Base-by-base conservation (phyloP, 257 asterid species). In the Apocynum venetum region DNA sequence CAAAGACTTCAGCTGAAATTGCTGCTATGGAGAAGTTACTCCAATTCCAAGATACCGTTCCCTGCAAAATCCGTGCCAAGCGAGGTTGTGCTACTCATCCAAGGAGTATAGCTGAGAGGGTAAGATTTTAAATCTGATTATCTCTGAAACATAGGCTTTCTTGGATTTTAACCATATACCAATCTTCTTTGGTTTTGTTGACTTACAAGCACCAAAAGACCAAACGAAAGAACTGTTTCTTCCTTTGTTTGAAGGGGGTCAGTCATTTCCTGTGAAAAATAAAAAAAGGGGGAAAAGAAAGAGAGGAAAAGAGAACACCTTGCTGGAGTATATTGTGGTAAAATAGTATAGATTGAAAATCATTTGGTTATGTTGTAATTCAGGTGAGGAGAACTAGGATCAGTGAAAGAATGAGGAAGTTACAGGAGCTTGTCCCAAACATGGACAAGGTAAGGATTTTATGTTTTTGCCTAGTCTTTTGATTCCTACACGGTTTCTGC, bases 71-170 rank as follows among this genome's bases (percentile, higher is more conserved):
- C 76, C 96, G 98, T 0, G 98, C 98, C 40, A 94, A 94, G 76
- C 96, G 98, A 7, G 98, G 98, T 8, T 94, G 92, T 31, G 98
- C 98, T 72, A 94, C 98, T 77, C 98, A 94, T 85, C 98, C 97
- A 13, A 86, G 97, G 55, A 94, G 98, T 85, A 92, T 94, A 46
- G 98, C 98, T 43, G 98, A 94, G 86, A 91, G 98, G 93, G 97
- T 94, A 89, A 60, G 1, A 64, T 77, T 36, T 44, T 43, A 12
- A 15, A n/a, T 20, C 12, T 17, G 40, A 73, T 51, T 38, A 17
- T 40, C 20, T 41, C 25, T 51, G 41, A 11, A 55, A 2, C 47
- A 57, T 51, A 19, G 40, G 43, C 41, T 44, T 25, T 31, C 48
- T 31, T 20, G 6, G 36, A 13, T 36, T 11, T 57, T 48, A 49